A percentile compares a stretch with the other conserved stretches of the same genome.
Conservation (phyloP, 257 asterid species). For the Parsonsia alboflavescens region DNA sequence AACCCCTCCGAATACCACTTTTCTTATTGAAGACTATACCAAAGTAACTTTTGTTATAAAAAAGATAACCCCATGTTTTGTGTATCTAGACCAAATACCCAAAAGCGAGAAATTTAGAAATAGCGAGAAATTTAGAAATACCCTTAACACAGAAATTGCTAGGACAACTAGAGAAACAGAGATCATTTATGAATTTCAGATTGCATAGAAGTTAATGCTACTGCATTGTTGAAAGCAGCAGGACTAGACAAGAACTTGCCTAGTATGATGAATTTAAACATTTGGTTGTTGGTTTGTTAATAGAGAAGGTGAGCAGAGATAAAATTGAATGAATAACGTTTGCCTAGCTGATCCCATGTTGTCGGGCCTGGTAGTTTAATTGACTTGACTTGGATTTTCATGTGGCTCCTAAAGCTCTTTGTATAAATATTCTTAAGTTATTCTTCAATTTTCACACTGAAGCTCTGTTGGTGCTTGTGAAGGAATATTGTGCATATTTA, state of each 20-base stretch:
- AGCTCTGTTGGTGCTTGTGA: not conserved
- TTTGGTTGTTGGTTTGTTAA: not conserved
- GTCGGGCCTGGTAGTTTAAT: not conserved
- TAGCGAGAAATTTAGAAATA: not conserved
- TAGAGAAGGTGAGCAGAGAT: not conserved
- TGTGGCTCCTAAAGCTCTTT: not conserved
- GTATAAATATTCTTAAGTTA: too few species aligned
- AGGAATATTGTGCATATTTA: not conserved
- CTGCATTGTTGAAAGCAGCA: not conserved
- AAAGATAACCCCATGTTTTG: too few species aligned
- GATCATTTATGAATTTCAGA: not conserved
- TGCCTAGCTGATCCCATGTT: not conserved
- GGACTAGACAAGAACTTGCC: not conserved
- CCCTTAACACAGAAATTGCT: not conserved
- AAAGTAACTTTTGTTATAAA: too few species aligned
- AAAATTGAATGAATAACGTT: not conserved
- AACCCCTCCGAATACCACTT: too few species aligned
- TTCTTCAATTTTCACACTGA: too few species aligned
- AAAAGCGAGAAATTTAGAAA: not conserved
- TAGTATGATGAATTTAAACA: not conserved
- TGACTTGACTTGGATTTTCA: not conserved
- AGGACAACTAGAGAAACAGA: not conserved
- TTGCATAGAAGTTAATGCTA: too few species aligned
- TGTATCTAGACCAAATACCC: not conserved
- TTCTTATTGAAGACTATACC: too few species aligned